Conservation (phyloP, 495 filamentous ascomycete genomes). For the Immersiella caudata region DNA sequence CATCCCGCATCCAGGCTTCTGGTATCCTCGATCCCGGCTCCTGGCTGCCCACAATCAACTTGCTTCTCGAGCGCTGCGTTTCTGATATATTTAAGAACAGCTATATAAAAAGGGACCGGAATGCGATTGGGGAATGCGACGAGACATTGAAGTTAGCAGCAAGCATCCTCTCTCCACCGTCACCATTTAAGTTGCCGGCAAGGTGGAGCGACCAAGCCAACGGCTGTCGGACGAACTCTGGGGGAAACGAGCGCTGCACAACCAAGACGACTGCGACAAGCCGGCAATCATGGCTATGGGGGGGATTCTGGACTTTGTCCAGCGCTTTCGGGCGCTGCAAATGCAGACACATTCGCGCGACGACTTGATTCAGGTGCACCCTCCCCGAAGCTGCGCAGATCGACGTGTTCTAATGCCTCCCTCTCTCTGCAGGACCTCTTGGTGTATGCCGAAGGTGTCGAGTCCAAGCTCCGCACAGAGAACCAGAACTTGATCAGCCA, state of each 20-base stretch:
- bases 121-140: not conserved
- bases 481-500: slow-evolving; percentile 39
- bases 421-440: slow-evolving; percentile 45
- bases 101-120: not conserved
- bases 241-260: not conserved
- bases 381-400: slow-evolving; percentile 2
- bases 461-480: slow-evolving; percentile 42
- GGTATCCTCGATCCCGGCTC: not conserved
- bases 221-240: not conserved
- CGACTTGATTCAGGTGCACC: slow-evolving; percentile 42
- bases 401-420: slow-evolving; percentile 15
- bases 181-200: not conserved
- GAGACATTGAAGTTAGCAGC: not conserved
- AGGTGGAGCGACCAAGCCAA: not conserved
- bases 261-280: not conserved
- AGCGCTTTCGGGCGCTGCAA: slow-evolving; percentile 44
- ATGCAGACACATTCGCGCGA: slow-evolving; percentile 39
- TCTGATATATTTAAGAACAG: not conserved
- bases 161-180: not conserved
- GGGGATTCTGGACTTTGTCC: slow-evolving; percentile 46
- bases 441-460: slow-evolving; percentile 40
- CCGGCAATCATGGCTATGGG: slow-evolving; percentile 22
- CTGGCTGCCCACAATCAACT: not conserved
- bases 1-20: not conserved
- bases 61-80: not conserved